Base-by-base conservation (phyloP, 140 eudicot species). In the Flaveria floridana region DNA sequence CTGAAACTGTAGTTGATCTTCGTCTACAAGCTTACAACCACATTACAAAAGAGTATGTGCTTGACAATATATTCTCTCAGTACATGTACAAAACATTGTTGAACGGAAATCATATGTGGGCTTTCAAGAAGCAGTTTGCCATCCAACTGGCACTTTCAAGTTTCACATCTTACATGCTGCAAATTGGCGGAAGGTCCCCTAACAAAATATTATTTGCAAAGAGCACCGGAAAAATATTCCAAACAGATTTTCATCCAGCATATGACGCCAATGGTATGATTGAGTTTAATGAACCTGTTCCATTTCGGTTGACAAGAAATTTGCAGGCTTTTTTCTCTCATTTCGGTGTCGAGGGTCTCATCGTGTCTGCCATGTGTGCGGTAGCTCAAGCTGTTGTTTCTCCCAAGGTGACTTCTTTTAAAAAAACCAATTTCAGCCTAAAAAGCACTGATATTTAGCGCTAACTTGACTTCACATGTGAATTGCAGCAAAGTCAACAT, bases 141-240 rank as follows among this genome's bases (percentile, higher is more conserved):
- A 88, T 86, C 81, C 99, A 95, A 84, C 74, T 95, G 78, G 99
- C 99, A 5, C 96, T 95, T 21, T 91, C 99, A 19, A 88, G 99
- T 82, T 91, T 95, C 65, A 86, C 91, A 67, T 91, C 99, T 7
- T 91, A 76, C 84, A 91, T 95, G 95, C 83, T 95, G 7, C 99
- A 95, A 63, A 95, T 95, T 5, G 99, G 97, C 57, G 99, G 97
- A 71, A 86, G 99, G 82, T 91, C 99, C 23, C 99, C 99, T 13
- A 95, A 95, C 80, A 95, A 95, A 85, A 91, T 91, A 19, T 68
- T 95, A 55, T 95, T 95, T 68, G 95, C 99, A 11, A 95, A 91
- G 78, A 95, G 89, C 82, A 91, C 99, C 0, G 99, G 99, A 76
- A 95, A 87, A 70, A 89, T 95, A 68, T 95, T 95, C 67, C 99